A percentile compares a stretch with the other conserved stretches of the same genome.
phyloP scores from a whole-genome alignment of 2,329 filamentous ascomycete species.

The Ascochyta clinopodiicola region DNA sequence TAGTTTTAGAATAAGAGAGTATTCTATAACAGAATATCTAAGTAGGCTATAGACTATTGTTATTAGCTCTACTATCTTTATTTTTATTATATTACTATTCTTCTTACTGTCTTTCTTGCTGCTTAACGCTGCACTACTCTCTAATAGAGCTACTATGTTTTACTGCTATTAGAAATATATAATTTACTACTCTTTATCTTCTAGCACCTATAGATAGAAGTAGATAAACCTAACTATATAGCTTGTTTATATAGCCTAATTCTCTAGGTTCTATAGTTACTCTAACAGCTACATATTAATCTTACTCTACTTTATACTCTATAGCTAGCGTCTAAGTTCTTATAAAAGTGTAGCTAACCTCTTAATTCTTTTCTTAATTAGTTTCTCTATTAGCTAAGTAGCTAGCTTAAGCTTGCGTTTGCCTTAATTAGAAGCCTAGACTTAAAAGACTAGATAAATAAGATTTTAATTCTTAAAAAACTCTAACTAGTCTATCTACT shows the following conservation, averaged over 20 bases:
- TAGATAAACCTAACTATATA: background rate
- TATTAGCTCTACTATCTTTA: no score
- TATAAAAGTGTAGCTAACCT: background rate
- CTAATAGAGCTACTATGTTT: background rate
- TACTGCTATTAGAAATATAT: background rate
- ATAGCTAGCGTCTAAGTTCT: background rate
- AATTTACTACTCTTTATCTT: background rate
- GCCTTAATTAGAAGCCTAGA: background rate
- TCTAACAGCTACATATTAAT: background rate
- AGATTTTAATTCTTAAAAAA: background rate
- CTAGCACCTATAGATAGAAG: background rate
- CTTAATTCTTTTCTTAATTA: background rate
- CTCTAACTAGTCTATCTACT: background rate
- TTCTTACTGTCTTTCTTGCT: constrained; percentile 5
- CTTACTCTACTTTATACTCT: background rate
- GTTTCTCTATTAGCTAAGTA: background rate
- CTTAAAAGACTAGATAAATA: background rate
- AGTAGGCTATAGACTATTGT: no score
- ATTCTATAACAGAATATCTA: no score
- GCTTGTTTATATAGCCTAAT: background rate
- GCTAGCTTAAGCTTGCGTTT: background rate
- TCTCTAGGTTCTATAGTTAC: background rate
- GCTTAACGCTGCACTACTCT: constrained; percentile 1
- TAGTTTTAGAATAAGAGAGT: no score
- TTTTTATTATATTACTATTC: no score